Percentiles rank a stretch among this genome's conserved stretches.
phyloP scores from a whole-genome alignment of 2,329 filamentous ascomycete species.

The Colletotrichum gigasporum region DNA sequence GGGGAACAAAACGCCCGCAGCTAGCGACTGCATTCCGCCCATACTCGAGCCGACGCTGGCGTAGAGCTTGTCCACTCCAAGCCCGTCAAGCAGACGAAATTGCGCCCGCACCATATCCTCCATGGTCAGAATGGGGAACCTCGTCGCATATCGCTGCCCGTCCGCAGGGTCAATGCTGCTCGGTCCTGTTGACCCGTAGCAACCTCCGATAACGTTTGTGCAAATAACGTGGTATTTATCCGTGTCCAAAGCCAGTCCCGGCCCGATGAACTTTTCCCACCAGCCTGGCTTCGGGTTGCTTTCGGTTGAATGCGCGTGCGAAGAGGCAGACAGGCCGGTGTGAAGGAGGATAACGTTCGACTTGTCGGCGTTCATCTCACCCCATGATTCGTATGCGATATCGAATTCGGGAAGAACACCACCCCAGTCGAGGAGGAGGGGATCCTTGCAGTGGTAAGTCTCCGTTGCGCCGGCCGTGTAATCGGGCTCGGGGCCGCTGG shows the following conservation, averaged over 20 bases:
- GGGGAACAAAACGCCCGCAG: conserved; percentile 85
- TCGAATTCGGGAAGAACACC: conserved; percentile 89
- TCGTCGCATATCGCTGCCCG: conserved; percentile 87
- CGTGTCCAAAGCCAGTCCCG: conserved; percentile 85
- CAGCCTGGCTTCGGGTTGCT: conserved; percentile 89
- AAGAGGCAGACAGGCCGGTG: conserved; percentile 95
- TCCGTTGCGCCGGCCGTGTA: conserved; percentile 92
- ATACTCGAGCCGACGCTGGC: conserved; percentile 96
- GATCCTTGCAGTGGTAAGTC: conserved; percentile 76
- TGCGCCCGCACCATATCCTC: conserved; percentile 98
- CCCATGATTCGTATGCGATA: conserved; percentile 95
- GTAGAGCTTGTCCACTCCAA: conserved; percentile 82
- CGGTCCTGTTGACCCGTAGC: conserved; percentile 94
- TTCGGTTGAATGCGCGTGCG: conserved; percentile 92
- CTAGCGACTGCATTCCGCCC: conserved; percentile 97
- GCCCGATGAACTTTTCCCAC: conserved; percentile 99
- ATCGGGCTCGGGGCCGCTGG: conserved; percentile 87
- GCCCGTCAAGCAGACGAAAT: conserved; percentile 83
- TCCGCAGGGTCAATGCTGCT: conserved; percentile 88
- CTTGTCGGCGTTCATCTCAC: conserved; percentile 78
- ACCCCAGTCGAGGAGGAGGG: conserved; percentile 91
- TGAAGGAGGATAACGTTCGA: conserved; percentile 93
- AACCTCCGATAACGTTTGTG: conserved; percentile 95
- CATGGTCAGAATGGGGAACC: conserved; percentile 95
- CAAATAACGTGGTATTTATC: conserved; percentile 93